Evolutionary conservation across 75 land plant genomes (phyloP).

Genomic region (Larix kaempferi): DNA sequence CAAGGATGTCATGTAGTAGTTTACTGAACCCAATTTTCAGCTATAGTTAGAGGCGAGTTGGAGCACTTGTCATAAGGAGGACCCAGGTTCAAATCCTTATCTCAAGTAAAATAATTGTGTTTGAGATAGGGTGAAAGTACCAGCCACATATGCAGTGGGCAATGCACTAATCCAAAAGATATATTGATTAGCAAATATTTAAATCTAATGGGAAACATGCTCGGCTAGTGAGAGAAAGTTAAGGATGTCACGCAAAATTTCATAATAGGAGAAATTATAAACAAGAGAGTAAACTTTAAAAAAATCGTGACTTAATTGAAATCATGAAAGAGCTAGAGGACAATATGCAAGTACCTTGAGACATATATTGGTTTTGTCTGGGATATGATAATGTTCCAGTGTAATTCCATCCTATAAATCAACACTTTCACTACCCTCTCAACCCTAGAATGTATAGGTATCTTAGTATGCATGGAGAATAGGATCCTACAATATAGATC

Average conservation of each 20-base stretch:
- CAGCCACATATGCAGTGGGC: background rate
- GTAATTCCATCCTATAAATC: conserved; percentile 18
- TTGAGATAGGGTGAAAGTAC: too few relatives aligned
- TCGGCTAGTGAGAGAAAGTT: background rate
- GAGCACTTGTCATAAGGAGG: too few relatives aligned
- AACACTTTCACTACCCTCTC: conserved; percentile 25
- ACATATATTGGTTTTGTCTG: conserved; percentile 26
- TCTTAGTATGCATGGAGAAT: conserved; percentile 39
- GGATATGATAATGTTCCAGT: conserved; percentile 35
- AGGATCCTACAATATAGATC: conserved; percentile 27
- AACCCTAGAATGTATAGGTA: conserved; percentile 26
- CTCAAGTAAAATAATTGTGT: too few relatives aligned
- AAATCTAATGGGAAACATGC: background rate
- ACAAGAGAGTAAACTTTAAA: background rate
- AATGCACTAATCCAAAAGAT: background rate
- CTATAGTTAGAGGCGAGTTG: too few relatives aligned
- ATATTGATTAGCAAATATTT: background rate
- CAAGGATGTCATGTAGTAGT: background rate
- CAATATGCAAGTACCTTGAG: conserved; percentile 24
- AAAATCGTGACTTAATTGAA: background rate
- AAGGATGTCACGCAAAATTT: background rate
- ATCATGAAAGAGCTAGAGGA: background rate
- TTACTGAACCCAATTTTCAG: background rate
- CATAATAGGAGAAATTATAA: background rate
- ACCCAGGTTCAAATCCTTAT: too few relatives aligned